Conservation (phyloP, 2,329 filamentous ascomycete species). For the Escovopsis sp. region DNA sequence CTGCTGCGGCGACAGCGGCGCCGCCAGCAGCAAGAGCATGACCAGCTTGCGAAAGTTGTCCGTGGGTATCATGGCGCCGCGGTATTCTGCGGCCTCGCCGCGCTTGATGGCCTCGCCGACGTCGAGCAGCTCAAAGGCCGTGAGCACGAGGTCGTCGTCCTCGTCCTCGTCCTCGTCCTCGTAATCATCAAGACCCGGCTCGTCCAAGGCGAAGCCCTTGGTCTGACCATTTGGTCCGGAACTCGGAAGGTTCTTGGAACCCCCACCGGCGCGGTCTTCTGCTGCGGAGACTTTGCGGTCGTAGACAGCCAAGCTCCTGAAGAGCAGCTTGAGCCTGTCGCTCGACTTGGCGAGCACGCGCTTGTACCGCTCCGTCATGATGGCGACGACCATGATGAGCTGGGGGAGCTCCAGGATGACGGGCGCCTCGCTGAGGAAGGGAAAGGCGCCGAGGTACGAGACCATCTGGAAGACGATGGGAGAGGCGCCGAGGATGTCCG, state of each 20-base stretch:
- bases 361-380: constrained; percentile 56
- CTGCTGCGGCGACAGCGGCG: constrained; percentile 51
- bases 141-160: constrained; percentile 50
- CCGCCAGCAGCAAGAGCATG: constrained; percentile 53
- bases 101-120: constrained; percentile 45
- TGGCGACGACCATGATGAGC: constrained; percentile 56
- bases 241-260: neutral
- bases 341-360: constrained; percentile 43
- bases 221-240: constrained; percentile 7
- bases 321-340: constrained; percentile 50
- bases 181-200: constrained; percentile 24
- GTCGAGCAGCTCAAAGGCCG: constrained; percentile 54
- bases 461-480: constrained; percentile 58
- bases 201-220: constrained; percentile 32
- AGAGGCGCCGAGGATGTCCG: constrained; percentile 52
- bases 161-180: constrained; percentile 28
- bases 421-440: constrained; percentile 56
- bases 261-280: constrained; percentile 1
- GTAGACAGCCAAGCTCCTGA: constrained; percentile 57
- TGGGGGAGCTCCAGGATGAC: constrained; percentile 55
- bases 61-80: constrained; percentile 55
- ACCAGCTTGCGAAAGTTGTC: constrained; percentile 59
- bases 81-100: constrained; percentile 33
- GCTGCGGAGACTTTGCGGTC: constrained; percentile 39
- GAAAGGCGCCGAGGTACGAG: constrained; percentile 58